Evolutionary conservation across 345 rosid genomes (phyloP), one percentile per base, ranked within the genome.

Genomic region (Clausena lansium): DNA sequence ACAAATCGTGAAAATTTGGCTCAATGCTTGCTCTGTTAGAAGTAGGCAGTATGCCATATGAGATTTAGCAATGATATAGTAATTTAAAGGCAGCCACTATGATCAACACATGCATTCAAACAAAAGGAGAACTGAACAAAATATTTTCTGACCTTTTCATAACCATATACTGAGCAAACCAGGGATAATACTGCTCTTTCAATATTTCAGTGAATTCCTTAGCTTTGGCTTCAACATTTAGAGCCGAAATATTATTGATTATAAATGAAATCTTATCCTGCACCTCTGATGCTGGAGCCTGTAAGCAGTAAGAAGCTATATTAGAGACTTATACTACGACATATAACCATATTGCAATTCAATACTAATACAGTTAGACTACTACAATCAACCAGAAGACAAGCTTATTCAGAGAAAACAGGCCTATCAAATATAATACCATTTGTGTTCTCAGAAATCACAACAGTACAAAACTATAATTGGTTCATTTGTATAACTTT

Each of bases 161-260:
- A 63, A 96, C 99, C 97, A 96, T 92, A 75, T 96, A 96, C 78
- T 92, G 97, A 2, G 99, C 99, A 79, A 96, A 96, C 99, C 99
- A 96, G 20, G 98, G 93, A 82, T 89, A 87, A 67, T 92, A 86
- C 75, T 90, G 95, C 76, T 96, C 98, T 71, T 88, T 89, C 65
- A 96, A 79, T 80, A 92, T 82, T 76, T 96, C 99, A 76, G 90
- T 83, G 81, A 96, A 84, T 81, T 96, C 99, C 82, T 90, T 96
- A 68, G 91, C 89, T 85, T 95, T 95, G 50, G 87, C 81, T 80
- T 95, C 99, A 62, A 92, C 60, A 87, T 95, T 95, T 47, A 94
- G 82, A 79, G 65, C 82, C 19, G 99, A 93, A 77, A 95, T 88
- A 77, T 95, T 95, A 83, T 95, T 95, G 77, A 95, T 89, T 55